phyloP scores from a whole-genome alignment of 805 yeast genomes.

The Tetrapisispora pingtungensis region DNA sequence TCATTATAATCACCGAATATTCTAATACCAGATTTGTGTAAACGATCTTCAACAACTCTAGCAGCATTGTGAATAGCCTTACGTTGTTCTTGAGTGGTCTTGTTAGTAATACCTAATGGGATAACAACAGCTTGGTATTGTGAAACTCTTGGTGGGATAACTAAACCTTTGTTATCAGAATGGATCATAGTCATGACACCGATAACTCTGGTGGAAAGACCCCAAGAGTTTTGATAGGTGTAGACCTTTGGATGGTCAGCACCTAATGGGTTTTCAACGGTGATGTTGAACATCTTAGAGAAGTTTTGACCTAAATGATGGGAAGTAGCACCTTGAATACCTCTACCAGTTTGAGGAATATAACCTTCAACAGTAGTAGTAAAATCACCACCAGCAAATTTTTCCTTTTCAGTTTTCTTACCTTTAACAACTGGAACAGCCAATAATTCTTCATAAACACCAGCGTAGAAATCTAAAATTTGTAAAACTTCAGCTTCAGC shows the following conservation, averaged over 20 bases:
- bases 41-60: constrained; percentile 51
- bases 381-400: constrained; percentile 94
- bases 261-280: constrained; percentile 93
- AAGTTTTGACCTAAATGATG: constrained; percentile 97
- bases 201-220: constrained; percentile 93
- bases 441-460: constrained; percentile 77
- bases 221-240: constrained; percentile 99
- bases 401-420: constrained; percentile 91
- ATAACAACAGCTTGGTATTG: constrained; percentile 84
- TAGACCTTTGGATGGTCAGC: constrained; percentile 73
- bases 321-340: constrained; percentile 98
- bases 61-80: constrained; percentile 62
- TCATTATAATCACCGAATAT: constrained; percentile 82
- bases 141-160: constrained; percentile 94
- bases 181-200: constrained; percentile 99
- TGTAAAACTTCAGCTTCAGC: constrained; percentile 77
- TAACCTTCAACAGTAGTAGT: constrained; percentile 96
- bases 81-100: constrained; percentile 70
- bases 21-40: constrained; percentile 57
- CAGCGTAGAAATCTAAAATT: constrained; percentile 78
- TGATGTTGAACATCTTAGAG: constrained; percentile 94
- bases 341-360: constrained; percentile 97
- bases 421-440: constrained; percentile 98
- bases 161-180: constrained; percentile 96
- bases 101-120: constrained; percentile 90